Conservation (phyloP, 2,329 filamentous ascomycete genomes). For the Aspergillus caelatus region DNA sequence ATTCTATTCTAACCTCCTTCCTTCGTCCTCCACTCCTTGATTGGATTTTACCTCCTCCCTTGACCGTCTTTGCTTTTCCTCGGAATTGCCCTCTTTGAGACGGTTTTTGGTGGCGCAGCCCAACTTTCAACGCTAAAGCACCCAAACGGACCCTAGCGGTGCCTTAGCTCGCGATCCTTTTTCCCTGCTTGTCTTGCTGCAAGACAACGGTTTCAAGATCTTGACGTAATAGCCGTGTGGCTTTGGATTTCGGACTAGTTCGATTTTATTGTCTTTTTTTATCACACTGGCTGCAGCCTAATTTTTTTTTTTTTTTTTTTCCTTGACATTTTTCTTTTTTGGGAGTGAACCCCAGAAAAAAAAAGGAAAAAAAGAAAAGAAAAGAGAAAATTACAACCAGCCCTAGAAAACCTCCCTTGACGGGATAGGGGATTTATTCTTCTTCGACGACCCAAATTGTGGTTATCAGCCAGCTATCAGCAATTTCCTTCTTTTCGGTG, state of each 20-base stretch:
- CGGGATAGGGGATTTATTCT: conserved; percentile 17
- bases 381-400: conserved; percentile 1
- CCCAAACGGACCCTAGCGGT: conserved; percentile 17
- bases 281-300: conserved; percentile 15
- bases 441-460: conserved; percentile 12
- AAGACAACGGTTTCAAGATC: conserved; percentile 23
- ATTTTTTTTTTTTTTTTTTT: conserved; percentile 22
- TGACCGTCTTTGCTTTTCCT: conserved; percentile 3
- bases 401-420: conserved; percentile 24
- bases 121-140: conserved; percentile 20
- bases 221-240: conserved; percentile 27
- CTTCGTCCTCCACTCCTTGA: conserved; percentile 4
- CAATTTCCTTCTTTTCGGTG: not conserved
- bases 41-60: not conserved
- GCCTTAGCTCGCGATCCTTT: conserved; percentile 20
- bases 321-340: conserved; percentile 23
- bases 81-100: conserved; percentile 8
- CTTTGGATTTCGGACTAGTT: conserved; percentile 18
- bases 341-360: not conserved
- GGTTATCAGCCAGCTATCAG: conserved; percentile 7
- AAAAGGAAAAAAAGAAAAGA: not conserved
- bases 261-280: conserved; percentile 21
- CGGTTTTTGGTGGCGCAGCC: conserved; percentile 21
- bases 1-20: conserved; percentile 9
- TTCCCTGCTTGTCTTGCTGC: conserved; percentile 20